phyloP scores from a whole-genome alignment of 177 flowering plant genomes.

The Vitis hybrid region DNA sequence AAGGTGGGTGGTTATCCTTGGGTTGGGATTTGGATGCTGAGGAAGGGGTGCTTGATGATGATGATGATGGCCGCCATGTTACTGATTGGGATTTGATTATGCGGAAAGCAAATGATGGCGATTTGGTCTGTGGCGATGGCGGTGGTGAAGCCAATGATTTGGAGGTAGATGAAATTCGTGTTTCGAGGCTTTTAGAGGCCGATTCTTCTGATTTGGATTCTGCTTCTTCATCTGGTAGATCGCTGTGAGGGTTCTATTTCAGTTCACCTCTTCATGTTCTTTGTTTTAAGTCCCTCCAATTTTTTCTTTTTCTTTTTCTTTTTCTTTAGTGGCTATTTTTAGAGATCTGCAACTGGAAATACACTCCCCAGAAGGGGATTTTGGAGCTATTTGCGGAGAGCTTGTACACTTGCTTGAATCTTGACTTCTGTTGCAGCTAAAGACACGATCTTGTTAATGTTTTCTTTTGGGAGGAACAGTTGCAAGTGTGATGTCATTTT shows the following conservation, averaged over 20 bases:
- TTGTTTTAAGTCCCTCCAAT: background rate
- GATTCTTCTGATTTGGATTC: constrained; percentile 14
- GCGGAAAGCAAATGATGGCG: background rate
- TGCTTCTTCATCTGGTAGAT: constrained; percentile 52
- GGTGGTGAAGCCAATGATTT: constrained; percentile 11
- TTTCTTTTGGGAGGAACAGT: background rate
- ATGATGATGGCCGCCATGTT: background rate
- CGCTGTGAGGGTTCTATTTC: constrained; percentile 48
- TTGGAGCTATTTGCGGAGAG: background rate
- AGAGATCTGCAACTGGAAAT: background rate
- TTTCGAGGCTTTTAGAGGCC: constrained; percentile 14
- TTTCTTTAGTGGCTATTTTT: background rate
- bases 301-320: background rate
- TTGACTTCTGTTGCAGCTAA: no score
- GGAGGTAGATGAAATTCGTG: constrained; percentile 9
- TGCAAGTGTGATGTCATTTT: background rate
- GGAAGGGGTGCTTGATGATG: constrained; percentile 13
- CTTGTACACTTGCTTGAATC: no score
- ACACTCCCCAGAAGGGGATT: background rate
- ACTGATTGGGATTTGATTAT: constrained; percentile 2
- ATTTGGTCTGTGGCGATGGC: constrained; percentile 2
- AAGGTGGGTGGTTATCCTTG: constrained; percentile 74
- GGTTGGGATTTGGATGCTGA: constrained; percentile 68
- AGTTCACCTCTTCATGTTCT: background rate
- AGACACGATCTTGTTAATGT: background rate